Conservation (phyloP, 495 filamentous ascomycete species). For the Hypoxylon crocopeplum region DNA sequence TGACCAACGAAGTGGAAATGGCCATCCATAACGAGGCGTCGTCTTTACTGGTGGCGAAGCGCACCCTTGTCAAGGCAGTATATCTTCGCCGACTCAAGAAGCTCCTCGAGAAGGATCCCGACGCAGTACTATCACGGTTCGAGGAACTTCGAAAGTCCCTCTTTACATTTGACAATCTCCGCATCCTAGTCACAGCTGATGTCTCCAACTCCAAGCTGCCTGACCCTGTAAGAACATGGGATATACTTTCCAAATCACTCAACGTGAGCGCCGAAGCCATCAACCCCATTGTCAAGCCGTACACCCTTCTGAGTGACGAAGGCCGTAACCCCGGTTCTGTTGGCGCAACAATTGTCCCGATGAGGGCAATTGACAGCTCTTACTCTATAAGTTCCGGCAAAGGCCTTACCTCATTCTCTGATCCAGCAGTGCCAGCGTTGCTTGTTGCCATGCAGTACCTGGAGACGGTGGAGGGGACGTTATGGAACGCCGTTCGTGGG, state of each 20-base stretch:
- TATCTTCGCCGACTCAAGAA: constrained; percentile 85
- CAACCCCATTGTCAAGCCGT: constrained; percentile 50
- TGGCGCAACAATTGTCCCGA: constrained; percentile 80
- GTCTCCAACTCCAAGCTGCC: constrained; percentile 74
- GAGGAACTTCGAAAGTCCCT: constrained; percentile 75
- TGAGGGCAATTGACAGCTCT: constrained; percentile 93
- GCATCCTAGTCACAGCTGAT: constrained; percentile 83
- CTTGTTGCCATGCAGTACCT: constrained; percentile 89
- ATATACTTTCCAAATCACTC: constrained; percentile 58
- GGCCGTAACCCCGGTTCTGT: constrained; percentile 75
- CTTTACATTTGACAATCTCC: constrained; percentile 81
- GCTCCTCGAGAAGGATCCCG: constrained; percentile 73
- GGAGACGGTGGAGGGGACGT: constrained; percentile 89
- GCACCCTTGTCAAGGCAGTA: constrained; percentile 84
- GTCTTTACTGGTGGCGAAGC: constrained; percentile 77
- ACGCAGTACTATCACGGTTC: constrained; percentile 74
- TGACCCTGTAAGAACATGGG: constrained; percentile 86
- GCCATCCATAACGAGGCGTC: constrained; percentile 78
- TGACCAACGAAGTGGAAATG: constrained; percentile 75
- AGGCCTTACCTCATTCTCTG: constrained; percentile 75
- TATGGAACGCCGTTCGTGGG: constrained; percentile 91
- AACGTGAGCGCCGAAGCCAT: constrained; percentile 50
- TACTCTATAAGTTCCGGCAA: constrained; percentile 77
- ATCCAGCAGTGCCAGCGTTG: constrained; percentile 81
- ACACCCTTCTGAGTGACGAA: constrained; percentile 70